phyloP scores from a whole-genome alignment of 495 filamentous ascomycete species.

The Daldinia decipiens region DNA sequence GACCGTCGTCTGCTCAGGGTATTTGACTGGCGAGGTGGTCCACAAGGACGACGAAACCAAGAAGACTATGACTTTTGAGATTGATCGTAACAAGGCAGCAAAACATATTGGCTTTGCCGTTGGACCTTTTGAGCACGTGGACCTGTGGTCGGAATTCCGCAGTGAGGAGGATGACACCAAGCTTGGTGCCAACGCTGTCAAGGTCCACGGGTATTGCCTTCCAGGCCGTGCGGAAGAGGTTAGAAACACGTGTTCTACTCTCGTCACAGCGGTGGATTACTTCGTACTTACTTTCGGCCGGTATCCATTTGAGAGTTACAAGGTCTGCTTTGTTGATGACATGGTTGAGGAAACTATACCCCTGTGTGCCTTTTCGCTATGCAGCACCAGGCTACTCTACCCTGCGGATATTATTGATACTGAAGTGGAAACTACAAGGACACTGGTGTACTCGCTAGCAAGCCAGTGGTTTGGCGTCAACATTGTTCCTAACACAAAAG shows the following conservation, averaged over 20 bases:
- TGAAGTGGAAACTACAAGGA: slow-evolving; percentile 79
- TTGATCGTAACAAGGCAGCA: slow-evolving; percentile 74
- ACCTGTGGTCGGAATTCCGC: slow-evolving; percentile 83
- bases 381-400: slow-evolving; percentile 86
- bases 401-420: slow-evolving; percentile 83
- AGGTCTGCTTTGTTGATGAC: slow-evolving; percentile 94
- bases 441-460: slow-evolving; percentile 83
- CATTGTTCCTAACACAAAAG: slow-evolving; percentile 79
- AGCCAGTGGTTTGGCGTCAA: slow-evolving; percentile 93
- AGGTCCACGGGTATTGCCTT: slow-evolving; percentile 88
- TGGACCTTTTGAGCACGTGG: slow-evolving; percentile 93
- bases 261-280: slow-evolving; percentile 77
- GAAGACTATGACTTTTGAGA: slow-evolving; percentile 85
- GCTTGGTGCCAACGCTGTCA: slow-evolving; percentile 82
- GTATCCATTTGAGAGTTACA: slow-evolving; percentile 88
- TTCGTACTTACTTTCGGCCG: slow-evolving; percentile 85
- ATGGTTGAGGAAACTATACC: slow-evolving; percentile 74
- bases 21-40: slow-evolving; percentile 80
- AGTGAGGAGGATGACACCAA: slow-evolving; percentile 91
- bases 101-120: slow-evolving; percentile 92
- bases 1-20: slow-evolving; percentile 88
- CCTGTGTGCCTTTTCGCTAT: slow-evolving; percentile 85
- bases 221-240: slow-evolving; percentile 82
- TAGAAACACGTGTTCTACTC: slow-evolving; percentile 74
- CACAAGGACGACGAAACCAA: slow-evolving; percentile 77